Evolutionary conservation across 345 rosid species (phyloP), one percentile per base, ranked within the genome.

Genomic region (Hibiscus syriacus): DNA sequence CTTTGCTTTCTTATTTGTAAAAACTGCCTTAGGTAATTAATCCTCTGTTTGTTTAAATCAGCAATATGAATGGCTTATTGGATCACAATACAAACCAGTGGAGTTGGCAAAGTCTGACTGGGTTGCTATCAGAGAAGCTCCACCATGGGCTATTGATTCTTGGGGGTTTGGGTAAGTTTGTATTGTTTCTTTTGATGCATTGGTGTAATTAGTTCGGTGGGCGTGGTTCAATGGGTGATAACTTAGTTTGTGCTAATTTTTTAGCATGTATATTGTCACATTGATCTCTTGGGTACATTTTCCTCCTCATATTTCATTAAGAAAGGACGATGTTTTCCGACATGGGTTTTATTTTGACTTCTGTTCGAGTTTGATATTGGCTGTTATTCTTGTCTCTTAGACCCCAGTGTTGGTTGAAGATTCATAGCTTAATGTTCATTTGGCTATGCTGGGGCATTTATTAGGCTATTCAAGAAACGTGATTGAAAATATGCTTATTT

Each of bases 11-110:
- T 34, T 54, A n/a, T 39, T 34, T 2, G 36, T 17, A 23, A 1
- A 11, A 17, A 45, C 57, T 53, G 43, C 29, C 30, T 30, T 53
- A 0, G 0, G n/a, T 39, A 14, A 53, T 53, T 23, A 48, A 25
- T 27, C 9, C 4, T 45, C 19, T 27, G 38, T 29, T 30, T 43
- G 55, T 48, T 29, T 61, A 61, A 55, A 38, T 70, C 85, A 94
- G 98, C 99, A 86, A 81, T 91, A 82, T 75, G 97, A 87, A 71
- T 91, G 99, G 99, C 84, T 91, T 26, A 81, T 94, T 84, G 98
- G 88, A 74, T n/a, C 89, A 56, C 98, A 94, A 70, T 89, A 94
- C 81, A 91, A 94, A 74, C 86, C 99, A 52, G 77, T 86, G 90
- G 99, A 94, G 83, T 70, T 89, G 80, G 83, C 64, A 46, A 94